A percentile compares a stretch with the other conserved stretches of the same genome.
Conservation (phyloP, 306 rosid species). For the Prunus persica region Prunus_persica_NCBIv2 NC_034009.1:43620001-43620500, state of each 20-base stretch:
- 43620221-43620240: no score
- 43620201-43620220: no score
- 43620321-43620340: neutral
- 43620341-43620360: neutral
- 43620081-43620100: neutral
- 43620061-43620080: neutral
- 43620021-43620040: no score
- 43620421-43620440: slow-evolving; percentile 35
- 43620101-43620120: neutral
- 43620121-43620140: neutral
- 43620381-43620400: slow-evolving; percentile 24
- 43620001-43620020: no score
- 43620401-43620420: slow-evolving; percentile 32
- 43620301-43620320: neutral
- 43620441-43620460: slow-evolving; percentile 18
- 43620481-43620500: slow-evolving; percentile 21
- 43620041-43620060: no score
- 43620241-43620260: no score
- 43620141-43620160: neutral
- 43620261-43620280: no score
- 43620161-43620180: neutral
- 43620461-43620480: slow-evolving; percentile 20
- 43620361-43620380: neutral
- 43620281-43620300: neutral
- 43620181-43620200: neutral